A percentile compares a stretch with the other conserved stretches of the same genome.
Evolutionary conservation across 805 yeast species (phyloP).

Genomic region (Ogataea degrootiae): DNA sequence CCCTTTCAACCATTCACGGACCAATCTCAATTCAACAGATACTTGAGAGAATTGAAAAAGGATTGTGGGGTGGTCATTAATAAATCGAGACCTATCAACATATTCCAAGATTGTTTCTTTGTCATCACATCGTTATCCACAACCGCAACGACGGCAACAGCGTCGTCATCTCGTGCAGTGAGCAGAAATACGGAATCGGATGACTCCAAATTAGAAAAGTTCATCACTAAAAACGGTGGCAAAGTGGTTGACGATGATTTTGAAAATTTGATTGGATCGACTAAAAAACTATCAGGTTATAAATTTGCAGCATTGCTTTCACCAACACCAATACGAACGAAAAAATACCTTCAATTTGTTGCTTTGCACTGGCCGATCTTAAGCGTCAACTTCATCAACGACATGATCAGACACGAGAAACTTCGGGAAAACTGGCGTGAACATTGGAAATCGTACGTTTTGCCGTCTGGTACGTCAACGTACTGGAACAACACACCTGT

Average conservation of each 20-base stretch:
- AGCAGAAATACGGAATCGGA: constrained; percentile 11
- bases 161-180: background rate
- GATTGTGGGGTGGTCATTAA: constrained; percentile 1
- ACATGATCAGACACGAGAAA: constrained; percentile 32
- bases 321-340: constrained; percentile 53
- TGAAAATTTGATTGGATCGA: constrained; percentile 1
- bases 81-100: constrained; percentile 2
- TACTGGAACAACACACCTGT: constrained; percentile 27
- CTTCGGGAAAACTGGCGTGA: background rate
- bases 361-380: constrained; percentile 86
- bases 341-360: constrained; percentile 71
- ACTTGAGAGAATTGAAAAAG: constrained; percentile 28
- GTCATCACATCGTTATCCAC: background rate
- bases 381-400: constrained; percentile 51
- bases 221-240: constrained; percentile 43
- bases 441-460: constrained; percentile 38
- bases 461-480: constrained; percentile 69
- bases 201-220: constrained; percentile 22
- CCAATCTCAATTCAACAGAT: background rate
- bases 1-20: background rate
- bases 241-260: constrained; percentile 25
- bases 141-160: background rate
- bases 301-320: constrained; percentile 67
- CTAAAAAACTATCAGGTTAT: constrained; percentile 11
- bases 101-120: background rate